phyloP scores from a whole-genome alignment of 2,329 filamentous ascomycete genomes.

The Sphaerulina populicola region DNA sequence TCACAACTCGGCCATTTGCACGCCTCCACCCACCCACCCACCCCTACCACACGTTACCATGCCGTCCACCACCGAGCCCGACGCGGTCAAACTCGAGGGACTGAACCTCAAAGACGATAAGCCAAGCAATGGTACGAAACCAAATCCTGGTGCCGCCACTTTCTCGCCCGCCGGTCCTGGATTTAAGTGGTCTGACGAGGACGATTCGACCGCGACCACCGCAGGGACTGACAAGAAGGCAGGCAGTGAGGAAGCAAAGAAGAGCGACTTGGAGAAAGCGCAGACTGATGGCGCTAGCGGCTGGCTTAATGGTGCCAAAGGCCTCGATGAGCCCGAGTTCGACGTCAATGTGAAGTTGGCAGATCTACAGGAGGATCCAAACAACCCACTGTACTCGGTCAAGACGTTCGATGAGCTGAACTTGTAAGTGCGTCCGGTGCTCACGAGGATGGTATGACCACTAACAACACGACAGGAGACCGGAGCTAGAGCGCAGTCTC shows the following conservation, averaged over 20 bases:
- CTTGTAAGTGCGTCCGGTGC: constrained; percentile 51
- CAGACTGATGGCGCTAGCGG: constrained; percentile 41
- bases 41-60: background rate
- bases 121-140: constrained; percentile 16
- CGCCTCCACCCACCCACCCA: background rate
- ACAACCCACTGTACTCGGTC: constrained; percentile 79
- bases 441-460: background rate
- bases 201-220: constrained; percentile 18
- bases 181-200: constrained; percentile 33
- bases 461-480: constrained; percentile 36
- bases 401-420: constrained; percentile 77
- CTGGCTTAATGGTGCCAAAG: constrained; percentile 35
- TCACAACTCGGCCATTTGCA: background rate
- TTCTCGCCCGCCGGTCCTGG: constrained; percentile 17
- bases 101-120: constrained; percentile 21
- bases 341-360: constrained; percentile 89
- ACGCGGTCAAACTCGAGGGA: constrained; percentile 20
- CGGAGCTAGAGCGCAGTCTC: constrained; percentile 66
- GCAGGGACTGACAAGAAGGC: constrained; percentile 11
- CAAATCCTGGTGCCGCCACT: constrained; percentile 13
- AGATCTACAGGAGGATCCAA: constrained; percentile 76
- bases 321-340: constrained; percentile 62
- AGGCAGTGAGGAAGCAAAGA: constrained; percentile 12
- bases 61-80: constrained; percentile 16
- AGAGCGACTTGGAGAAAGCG: constrained; percentile 17